Conservation (phyloP, 345 rosid species). For the Brassica cretica region DNA sequence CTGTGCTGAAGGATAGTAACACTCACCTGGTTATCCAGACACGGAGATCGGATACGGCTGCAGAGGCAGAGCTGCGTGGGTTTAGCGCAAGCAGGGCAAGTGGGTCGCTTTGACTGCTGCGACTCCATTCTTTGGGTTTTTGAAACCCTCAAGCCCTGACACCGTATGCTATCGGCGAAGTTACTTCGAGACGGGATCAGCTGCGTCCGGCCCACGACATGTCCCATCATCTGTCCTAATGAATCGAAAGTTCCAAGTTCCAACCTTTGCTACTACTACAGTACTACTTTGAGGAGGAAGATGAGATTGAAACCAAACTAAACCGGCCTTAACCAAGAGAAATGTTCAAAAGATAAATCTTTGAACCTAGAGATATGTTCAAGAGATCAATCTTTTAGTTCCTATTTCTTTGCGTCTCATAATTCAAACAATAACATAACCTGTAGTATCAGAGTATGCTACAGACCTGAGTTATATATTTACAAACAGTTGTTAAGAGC, state of each 20-base stretch:
- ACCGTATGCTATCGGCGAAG: slow-evolving; percentile 21
- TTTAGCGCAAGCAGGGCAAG: slow-evolving; percentile 70
- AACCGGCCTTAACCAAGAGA: not conserved
- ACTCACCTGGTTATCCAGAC: slow-evolving; percentile 61
- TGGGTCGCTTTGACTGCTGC: slow-evolving; percentile 52
- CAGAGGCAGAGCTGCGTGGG: slow-evolving; percentile 70
- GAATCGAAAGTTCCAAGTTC: slow-evolving; percentile 17
- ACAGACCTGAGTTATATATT: slow-evolving; percentile 21
- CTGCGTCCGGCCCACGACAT: slow-evolving; percentile 40
- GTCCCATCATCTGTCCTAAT: slow-evolving; percentile 31
- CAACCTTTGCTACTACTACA: not conserved
- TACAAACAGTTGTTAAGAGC: slow-evolving; percentile 4
- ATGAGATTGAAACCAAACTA: not conserved
- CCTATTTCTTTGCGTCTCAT: not conserved
- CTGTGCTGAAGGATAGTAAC: slow-evolving; percentile 81
- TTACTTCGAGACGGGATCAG: slow-evolving; percentile 10
- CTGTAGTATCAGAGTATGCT: slow-evolving; percentile 4
- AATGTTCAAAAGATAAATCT: not conserved
- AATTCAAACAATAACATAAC: slow-evolving; percentile 16
- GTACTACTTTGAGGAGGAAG: not conserved
- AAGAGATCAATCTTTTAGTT: not conserved
- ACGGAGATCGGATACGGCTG: slow-evolving; percentile 48
- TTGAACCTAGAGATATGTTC: not conserved
- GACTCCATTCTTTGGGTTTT: slow-evolving; percentile 55
- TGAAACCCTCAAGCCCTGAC: slow-evolving; percentile 31